phyloP scores from a whole-genome alignment of 306 rosid species.

The Delonix regia region DNA sequence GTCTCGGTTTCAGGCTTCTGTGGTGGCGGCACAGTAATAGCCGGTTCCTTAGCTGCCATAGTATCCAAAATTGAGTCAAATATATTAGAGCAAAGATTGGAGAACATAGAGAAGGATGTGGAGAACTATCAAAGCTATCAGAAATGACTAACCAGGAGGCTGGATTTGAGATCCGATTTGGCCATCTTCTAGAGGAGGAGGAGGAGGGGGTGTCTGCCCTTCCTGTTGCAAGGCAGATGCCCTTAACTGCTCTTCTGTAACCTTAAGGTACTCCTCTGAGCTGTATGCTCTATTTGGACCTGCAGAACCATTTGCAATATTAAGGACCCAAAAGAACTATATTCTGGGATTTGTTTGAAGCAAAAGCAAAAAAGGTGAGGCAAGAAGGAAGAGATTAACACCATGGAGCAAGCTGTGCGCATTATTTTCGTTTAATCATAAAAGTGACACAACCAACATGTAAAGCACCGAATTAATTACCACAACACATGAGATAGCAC shows the following conservation, averaged over 20 bases:
- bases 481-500: neutral
- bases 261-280: constrained; percentile 78
- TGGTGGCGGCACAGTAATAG: constrained; percentile 38
- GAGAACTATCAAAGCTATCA: neutral
- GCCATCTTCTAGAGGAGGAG: constrained; percentile 46
- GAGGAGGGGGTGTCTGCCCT: constrained; percentile 40
- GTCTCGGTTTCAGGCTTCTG: constrained; percentile 55
- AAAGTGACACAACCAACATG: neutral
- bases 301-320: constrained; percentile 52
- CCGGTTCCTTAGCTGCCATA: constrained; percentile 51
- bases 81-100: constrained; percentile 14
- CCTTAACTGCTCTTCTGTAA: constrained; percentile 84
- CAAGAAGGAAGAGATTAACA: neutral
- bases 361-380: neutral
- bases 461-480: neutral
- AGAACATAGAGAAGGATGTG: neutral
- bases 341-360: constrained; percentile 18
- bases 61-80: constrained; percentile 30
- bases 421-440: neutral
- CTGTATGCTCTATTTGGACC: constrained; percentile 64
- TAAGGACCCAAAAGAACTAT: constrained; percentile 1
- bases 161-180: constrained; percentile 46
- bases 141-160: constrained; percentile 58
- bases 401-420: neutral
- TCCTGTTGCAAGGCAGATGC: constrained; percentile 61